Conservation (phyloP, 208 protist species). For the Naegleria lovaniensis region DNA sequence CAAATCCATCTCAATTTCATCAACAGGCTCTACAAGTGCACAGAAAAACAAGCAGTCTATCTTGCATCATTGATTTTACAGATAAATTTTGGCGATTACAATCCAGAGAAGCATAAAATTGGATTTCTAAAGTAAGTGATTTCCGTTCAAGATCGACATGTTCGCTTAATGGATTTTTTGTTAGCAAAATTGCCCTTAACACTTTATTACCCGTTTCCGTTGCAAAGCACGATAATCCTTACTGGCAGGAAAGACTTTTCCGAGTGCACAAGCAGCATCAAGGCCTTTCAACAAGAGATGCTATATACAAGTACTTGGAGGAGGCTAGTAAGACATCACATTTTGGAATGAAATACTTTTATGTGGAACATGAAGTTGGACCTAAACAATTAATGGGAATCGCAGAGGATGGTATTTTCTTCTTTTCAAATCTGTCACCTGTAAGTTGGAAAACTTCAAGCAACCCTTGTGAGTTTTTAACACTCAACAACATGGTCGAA, state of each 20-base stretch:
- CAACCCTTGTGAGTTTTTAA: too few species aligned
- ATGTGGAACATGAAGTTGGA: background rate
- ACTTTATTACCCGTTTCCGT: background rate
- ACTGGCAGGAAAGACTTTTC: background rate
- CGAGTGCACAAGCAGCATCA: background rate
- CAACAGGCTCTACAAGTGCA: background rate
- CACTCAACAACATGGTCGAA: too few species aligned
- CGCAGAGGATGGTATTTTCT: background rate
- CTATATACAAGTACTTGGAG: background rate
- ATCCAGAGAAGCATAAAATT: background rate
- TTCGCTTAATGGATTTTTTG: too few species aligned
- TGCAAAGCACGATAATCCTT: background rate
- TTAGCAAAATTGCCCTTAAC: background rate
- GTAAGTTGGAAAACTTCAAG: background rate
- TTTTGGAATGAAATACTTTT: background rate
- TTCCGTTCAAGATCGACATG: too few species aligned
- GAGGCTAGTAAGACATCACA: background rate
- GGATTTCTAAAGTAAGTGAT: background rate
- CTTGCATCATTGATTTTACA: background rate
- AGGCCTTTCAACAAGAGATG: background rate
- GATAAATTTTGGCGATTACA: background rate
- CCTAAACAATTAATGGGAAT: background rate
- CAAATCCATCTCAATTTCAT: background rate
- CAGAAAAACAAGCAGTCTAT: background rate
- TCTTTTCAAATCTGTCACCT: background rate